Evolutionary conservation across 2,329 filamentous ascomycete genomes (phyloP).

Genomic region (Ceratocystis ficicola): DNA sequence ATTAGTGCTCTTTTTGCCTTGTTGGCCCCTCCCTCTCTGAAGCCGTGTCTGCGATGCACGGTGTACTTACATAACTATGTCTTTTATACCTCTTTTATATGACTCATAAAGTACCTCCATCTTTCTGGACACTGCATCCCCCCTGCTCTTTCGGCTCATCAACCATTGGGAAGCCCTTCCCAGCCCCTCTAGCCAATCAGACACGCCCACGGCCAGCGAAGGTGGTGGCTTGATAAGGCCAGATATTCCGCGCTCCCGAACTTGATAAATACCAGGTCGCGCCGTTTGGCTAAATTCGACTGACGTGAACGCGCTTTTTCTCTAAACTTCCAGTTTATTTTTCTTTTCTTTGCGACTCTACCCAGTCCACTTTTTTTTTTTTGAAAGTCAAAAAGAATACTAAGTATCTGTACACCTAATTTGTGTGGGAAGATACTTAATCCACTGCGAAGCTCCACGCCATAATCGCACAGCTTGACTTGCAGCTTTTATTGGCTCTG

Average conservation of each 20-base stretch:
- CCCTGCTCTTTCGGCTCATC: background rate
- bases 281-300: conserved; percentile 22
- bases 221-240: conserved; percentile 21
- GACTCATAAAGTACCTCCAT: conserved; percentile 14
- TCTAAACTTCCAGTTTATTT: conserved; percentile 19
- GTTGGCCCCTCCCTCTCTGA: background rate
- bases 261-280: conserved; percentile 25
- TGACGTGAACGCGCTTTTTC: conserved; percentile 24
- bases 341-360: conserved; percentile 19
- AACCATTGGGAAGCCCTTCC: background rate
- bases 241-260: conserved; percentile 23
- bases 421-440: conserved; percentile 20
- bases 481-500: too few species aligned
- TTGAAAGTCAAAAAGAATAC: too few species aligned
- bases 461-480: too few species aligned
- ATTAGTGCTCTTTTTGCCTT: conserved; percentile 7
- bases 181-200: conserved; percentile 17
- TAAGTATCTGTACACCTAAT: conserved; percentile 18
- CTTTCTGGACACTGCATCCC: conserved; percentile 10
- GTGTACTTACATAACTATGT: conserved; percentile 5
- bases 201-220: conserved; percentile 9
- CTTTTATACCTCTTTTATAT: conserved; percentile 13
- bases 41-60: conserved; percentile 10
- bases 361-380: background rate
- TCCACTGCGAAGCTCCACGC: background rate